A percentile compares a stretch with the other conserved stretches of the same genome.
phyloP scores from a whole-genome alignment of 2,329 filamentous ascomycete species.

The Exophiala viscosa region DNA sequence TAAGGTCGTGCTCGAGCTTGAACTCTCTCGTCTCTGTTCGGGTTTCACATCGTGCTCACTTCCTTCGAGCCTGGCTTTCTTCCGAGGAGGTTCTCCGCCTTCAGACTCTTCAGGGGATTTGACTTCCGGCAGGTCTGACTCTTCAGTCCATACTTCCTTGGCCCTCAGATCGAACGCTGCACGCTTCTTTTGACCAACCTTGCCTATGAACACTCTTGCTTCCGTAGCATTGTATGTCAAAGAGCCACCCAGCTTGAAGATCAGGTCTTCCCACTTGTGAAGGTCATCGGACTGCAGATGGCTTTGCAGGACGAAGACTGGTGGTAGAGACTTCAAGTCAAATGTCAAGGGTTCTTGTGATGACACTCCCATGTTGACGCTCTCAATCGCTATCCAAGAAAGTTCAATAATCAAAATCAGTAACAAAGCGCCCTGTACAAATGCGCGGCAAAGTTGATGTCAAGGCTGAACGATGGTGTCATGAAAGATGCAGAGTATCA shows the following conservation, averaged over 20 bases:
- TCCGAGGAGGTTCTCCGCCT: conserved; percentile 7
- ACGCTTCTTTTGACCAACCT: conserved; percentile 64
- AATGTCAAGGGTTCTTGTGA: not conserved
- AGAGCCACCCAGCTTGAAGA: conserved; percentile 52
- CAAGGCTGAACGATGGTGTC: no score
- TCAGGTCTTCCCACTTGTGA: conserved; percentile 60
- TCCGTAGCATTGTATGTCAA: conserved; percentile 70
- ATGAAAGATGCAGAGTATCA: no score
- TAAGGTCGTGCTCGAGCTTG: conserved; percentile 7
- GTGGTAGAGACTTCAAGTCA: conserved; percentile 44
- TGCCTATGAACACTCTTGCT: conserved; percentile 71
- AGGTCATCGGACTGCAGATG: conserved; percentile 64
- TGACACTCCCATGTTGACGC: not conserved
- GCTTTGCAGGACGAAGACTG: conserved; percentile 69
- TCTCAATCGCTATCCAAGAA: not conserved
- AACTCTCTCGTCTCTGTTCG: conserved; percentile 3
- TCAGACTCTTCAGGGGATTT: not conserved
- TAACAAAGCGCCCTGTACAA: no score
- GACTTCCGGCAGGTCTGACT: conserved; percentile 24
- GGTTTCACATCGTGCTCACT: conserved; percentile 8
- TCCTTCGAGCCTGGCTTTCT: conserved; percentile 10
- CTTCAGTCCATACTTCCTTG: conserved; percentile 55
- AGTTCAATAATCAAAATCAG: no score
- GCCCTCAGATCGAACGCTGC: conserved; percentile 74
- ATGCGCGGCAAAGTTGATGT: no score